Evolutionary conservation across 208 protist species (phyloP), one percentile per base, ranked within the genome.

Genomic region (Naegleria lovaniensis): DNA sequence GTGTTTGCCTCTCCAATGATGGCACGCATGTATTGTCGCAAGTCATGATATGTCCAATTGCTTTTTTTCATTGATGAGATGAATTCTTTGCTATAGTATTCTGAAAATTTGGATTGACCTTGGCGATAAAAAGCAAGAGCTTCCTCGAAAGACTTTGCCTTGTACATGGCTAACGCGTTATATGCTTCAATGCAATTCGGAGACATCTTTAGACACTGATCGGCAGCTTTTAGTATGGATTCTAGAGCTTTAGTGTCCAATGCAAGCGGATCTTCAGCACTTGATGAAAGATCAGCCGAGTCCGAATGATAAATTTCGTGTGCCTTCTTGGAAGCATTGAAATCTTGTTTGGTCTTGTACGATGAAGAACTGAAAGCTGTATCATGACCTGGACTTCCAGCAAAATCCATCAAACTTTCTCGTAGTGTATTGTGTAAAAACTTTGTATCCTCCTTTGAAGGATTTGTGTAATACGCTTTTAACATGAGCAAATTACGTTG

Each of bases 111-210:
- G 0, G 67, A 33, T 88, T 58, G 43, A 38, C 22, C 85, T 58
- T 58, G 1, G 5, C 33, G 15, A 88, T 88, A 88, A 88, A 39
- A 58, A 25, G 5, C 41, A 15, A 88, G n/a, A n/a, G 85, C 85
- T 38, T 88, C 85, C 40, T 88, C 85, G 55, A 58, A 88, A 43
- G 0, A 22, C 13, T 51, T 58, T 58, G 85, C 85, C n/a, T 85
- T 39, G n/a, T 88, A 58, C 19, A 88, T 39, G 5, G 85, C 85
- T 38, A 58, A 58, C 7, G 58, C 6, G 19, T 88, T 88, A 43
- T 88, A 88, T 6, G 85, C 85, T 58, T 88, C 85, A 85, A 85
- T 85, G 15, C n/a, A 39, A 39, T 43, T 85, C 19, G 79, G 79
- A 79, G 67, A 79, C 6, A 36, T 6, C 9, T 79, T 79, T 79